Evolutionary conservation across 2,329 filamentous ascomycete genomes (phyloP).

Genomic region (Endothia cerciana): DNA sequence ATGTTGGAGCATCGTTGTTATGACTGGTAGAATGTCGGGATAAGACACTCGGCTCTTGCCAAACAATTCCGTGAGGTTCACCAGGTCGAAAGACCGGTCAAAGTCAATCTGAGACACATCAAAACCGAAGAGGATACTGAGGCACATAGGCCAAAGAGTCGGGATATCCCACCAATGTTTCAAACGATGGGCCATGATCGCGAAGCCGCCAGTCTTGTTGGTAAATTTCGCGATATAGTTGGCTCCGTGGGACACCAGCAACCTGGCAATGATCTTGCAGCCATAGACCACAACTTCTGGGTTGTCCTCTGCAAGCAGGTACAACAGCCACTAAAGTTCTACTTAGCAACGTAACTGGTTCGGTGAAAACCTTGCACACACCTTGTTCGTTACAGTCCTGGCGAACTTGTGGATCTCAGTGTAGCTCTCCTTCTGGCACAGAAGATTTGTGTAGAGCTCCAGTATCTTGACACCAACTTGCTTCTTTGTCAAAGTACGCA

Average conservation of each 20-base stretch:
- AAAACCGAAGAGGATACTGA: conserved; percentile 84
- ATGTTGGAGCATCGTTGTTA: conserved; percentile 85
- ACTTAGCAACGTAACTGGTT: not conserved
- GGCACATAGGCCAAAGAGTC: conserved; percentile 83
- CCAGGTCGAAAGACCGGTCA: conserved; percentile 73
- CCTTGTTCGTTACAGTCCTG: conserved; percentile 93
- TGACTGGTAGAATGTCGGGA: conserved; percentile 77
- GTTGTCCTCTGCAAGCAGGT: conserved; percentile 86
- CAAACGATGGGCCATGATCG: conserved; percentile 79
- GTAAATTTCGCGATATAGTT: conserved; percentile 85
- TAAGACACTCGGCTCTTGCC: conserved; percentile 69
- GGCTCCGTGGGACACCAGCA: conserved; percentile 81
- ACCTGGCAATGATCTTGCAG: conserved; percentile 78
- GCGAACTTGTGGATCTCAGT: conserved; percentile 83
- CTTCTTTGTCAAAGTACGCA: conserved; percentile 58
- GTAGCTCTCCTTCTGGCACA: conserved; percentile 74
- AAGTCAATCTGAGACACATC: conserved; percentile 78
- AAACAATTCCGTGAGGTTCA: conserved; percentile 75
- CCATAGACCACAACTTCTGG: conserved; percentile 80
- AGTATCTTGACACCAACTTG: conserved; percentile 77
- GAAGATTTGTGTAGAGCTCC: conserved; percentile 74
- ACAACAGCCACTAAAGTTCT: conserved; percentile 77
- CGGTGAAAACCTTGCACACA: conserved; percentile 44
- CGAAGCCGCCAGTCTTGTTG: conserved; percentile 82
- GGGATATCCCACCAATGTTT: conserved; percentile 89